Evolutionary conservation across 371 early-diverging fungal species (phyloP).

Genomic region (Zopfochytrium polystomum): DNA sequence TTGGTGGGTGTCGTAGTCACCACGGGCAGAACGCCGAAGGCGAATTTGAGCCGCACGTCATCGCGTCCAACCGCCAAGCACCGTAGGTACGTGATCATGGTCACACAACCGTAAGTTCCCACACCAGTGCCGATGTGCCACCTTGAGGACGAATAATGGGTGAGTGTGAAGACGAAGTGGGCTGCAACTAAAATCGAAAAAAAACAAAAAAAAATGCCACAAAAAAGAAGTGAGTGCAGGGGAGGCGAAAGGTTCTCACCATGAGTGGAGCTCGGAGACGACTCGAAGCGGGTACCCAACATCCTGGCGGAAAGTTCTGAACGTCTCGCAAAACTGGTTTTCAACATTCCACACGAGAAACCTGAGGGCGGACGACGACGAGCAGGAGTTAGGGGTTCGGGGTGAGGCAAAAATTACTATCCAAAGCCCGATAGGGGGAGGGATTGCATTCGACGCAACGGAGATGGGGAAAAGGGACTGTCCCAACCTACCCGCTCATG

Average conservation of each 20-base stretch:
- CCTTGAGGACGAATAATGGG: constrained; percentile 34
- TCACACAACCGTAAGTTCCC: constrained; percentile 55
- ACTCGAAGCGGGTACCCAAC: constrained; percentile 57
- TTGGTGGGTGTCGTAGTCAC: neutral
- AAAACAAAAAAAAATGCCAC: neutral
- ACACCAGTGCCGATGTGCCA: constrained; percentile 74
- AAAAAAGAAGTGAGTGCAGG: no score
- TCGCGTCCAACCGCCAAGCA: constrained; percentile 30
- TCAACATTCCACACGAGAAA: constrained; percentile 78
- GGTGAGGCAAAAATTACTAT: no score
- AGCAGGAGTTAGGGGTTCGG: no score
- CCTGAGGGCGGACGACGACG: no score
- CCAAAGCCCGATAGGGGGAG: no score
- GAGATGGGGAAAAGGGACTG: no score
- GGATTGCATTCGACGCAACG: no score
- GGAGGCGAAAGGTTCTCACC: no score
- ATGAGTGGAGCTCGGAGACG: constrained; percentile 73
- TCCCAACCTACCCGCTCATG: constrained; percentile 61
- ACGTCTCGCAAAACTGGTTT: constrained; percentile 60
- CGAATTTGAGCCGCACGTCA: constrained; percentile 17
- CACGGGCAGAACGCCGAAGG: constrained; percentile 9
- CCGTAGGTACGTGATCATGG: constrained; percentile 53
- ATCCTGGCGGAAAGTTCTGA: constrained; percentile 51
- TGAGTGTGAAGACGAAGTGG: no score
- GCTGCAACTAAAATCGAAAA: neutral